These are phyloP conservation scores for Mollisia scopiformis DNA, from an alignment of 2,329 filamentous ascomycete species.

Conservation along the genomic window DNA sequence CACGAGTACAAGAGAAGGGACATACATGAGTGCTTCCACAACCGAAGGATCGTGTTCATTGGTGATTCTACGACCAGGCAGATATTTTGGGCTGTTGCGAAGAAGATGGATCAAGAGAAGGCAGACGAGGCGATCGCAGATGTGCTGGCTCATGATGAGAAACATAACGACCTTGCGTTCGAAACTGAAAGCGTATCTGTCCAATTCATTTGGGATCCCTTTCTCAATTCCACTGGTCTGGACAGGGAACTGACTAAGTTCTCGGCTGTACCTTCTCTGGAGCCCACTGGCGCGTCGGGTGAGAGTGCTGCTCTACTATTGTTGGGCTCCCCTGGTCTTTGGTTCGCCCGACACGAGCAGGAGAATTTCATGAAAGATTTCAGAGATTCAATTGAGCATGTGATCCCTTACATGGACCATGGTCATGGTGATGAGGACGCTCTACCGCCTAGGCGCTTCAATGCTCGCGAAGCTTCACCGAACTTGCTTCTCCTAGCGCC, in stretches of 20 bases:
- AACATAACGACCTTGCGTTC: constrained; percentile 50
- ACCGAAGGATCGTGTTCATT: constrained; percentile 57
- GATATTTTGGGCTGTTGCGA: constrained; percentile 60
- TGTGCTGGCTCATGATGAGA: constrained; percentile 39
- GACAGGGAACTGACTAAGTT: constrained; percentile 45
- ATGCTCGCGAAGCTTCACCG: constrained; percentile 22
- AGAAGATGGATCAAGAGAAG: constrained; percentile 47
- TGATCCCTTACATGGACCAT: constrained; percentile 44
- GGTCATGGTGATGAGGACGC: constrained; percentile 28
- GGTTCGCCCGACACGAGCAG: constrained; percentile 55
- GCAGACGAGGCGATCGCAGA: constrained; percentile 41
- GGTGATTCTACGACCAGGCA: constrained; percentile 64
- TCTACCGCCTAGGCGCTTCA: constrained; percentile 18
- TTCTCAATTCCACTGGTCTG: constrained; percentile 53
- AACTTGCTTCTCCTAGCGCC: constrained; percentile 35
- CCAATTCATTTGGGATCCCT: constrained; percentile 66
- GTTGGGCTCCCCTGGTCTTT: constrained; percentile 56
- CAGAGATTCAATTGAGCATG: constrained; percentile 47
- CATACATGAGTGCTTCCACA: constrained; percentile 54
- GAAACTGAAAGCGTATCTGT: constrained; percentile 49
- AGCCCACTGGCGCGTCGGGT: constrained; percentile 25
- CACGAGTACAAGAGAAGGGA: constrained; percentile 56
- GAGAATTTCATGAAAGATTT: constrained; percentile 49
- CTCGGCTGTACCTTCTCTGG: constrained; percentile 26
- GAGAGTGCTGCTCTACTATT: constrained; percentile 50